These are phyloP conservation scores for Lineolata rhizophorae DNA, from an alignment of 495 filamentous ascomycete species.

Conservation along the genomic window DNA sequence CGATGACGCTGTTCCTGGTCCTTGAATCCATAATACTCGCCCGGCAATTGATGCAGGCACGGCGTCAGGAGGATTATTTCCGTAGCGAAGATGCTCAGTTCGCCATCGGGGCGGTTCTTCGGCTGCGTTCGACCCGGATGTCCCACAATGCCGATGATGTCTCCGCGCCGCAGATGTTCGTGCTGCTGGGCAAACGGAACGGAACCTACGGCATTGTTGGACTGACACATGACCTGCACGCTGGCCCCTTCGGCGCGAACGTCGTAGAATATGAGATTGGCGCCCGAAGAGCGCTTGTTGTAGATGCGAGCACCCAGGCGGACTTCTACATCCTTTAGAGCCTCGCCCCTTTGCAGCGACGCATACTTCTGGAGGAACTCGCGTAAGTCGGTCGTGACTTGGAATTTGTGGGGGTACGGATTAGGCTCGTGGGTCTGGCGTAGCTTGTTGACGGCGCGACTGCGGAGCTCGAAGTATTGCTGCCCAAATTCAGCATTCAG, in stretches of 20 bases:
- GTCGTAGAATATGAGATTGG: constrained; percentile 87
- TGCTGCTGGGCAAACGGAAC: constrained; percentile 59
- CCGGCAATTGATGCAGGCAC: constrained; percentile 82
- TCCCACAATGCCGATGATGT: constrained; percentile 75
- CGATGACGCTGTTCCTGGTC: constrained; percentile 83
- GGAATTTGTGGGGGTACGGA: constrained; percentile 84
- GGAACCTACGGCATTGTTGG: constrained; percentile 40
- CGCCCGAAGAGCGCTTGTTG: constrained; percentile 61
- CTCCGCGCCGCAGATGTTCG: constrained; percentile 70
- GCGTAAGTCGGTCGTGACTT: constrained; percentile 54
- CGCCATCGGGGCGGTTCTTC: constrained; percentile 52
- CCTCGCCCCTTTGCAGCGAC: constrained; percentile 67
- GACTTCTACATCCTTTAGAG: constrained; percentile 45
- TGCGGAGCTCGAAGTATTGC: constrained; percentile 98
- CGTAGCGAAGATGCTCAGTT: constrained; percentile 81
- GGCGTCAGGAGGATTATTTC: constrained; percentile 71
- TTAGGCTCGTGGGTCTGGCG: constrained; percentile 59
- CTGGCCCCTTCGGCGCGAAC: constrained; percentile 63
- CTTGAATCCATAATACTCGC: constrained; percentile 82
- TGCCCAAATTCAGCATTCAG: constrained; percentile 17
- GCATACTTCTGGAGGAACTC: constrained; percentile 56
- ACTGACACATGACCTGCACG: constrained; percentile 81
- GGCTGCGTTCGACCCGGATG: constrained; percentile 78
- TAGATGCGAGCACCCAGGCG: constrained; percentile 70
- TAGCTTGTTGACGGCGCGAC: constrained; percentile 63